Evolutionary conservation across 306 rosid species (phyloP).

Genomic region (Quercus gilva): DNA sequence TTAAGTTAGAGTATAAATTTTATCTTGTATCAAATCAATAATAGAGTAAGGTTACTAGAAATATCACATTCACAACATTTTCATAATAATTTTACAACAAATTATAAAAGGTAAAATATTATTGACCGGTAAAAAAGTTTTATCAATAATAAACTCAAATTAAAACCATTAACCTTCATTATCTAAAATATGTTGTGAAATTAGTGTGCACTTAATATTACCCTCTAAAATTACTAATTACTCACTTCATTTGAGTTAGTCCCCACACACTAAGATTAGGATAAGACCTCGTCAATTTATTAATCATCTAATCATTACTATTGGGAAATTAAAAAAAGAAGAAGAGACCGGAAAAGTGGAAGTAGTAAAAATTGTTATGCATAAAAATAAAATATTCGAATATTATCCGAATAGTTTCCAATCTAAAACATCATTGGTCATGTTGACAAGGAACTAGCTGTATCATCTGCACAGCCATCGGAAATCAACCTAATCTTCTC

Average conservation of each 20-base stretch:
- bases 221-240: too few relatives aligned
- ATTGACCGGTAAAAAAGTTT: fast-evolving
- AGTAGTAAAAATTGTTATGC: neutral
- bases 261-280: conserved; percentile 9
- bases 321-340: neutral
- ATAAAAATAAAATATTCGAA: neutral
- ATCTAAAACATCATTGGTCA: neutral
- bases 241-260: neutral
- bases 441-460: conserved; percentile 30
- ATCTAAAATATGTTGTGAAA: too few relatives aligned
- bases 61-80: too few relatives aligned
- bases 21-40: too few relatives aligned
- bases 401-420: neutral
- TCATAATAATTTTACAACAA: too few relatives aligned
- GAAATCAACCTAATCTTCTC: neutral
- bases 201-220: too few relatives aligned
- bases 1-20: too few relatives aligned
- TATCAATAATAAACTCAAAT: too few relatives aligned
- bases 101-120: too few relatives aligned
- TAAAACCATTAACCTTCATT: too few relatives aligned
- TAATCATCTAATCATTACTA: neutral
- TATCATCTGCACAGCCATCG: neutral
- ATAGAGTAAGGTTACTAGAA: fast-evolving
- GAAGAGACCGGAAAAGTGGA: too few relatives aligned
- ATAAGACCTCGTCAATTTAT: neutral